Base-by-base conservation (phyloP, 2,329 filamentous ascomycete species). In the Hypoxylon sp. region DNA sequence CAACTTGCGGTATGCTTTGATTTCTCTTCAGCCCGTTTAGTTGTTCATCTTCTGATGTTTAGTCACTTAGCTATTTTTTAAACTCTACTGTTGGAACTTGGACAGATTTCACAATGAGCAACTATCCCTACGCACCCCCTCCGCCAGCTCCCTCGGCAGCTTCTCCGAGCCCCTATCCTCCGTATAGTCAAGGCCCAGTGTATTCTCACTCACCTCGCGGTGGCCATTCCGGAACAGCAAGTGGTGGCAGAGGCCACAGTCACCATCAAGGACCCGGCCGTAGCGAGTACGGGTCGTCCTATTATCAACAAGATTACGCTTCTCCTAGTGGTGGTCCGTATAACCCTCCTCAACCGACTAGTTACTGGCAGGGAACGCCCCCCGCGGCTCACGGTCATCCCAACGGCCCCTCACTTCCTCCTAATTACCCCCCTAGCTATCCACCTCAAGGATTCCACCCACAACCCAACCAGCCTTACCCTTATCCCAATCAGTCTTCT, bases 401-500 rank as follows among this genome's bases (percentile, higher is more conserved):
- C 36, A 67, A 43, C 63, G 66, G 81, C 59, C 69, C 73, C 41
- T 84, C 85, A 28, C 78, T 89, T 34, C 82, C 86, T 53, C 78
- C 84, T 32, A 80, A 84, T 23, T 76, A 75, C 21, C 68, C 72
- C 59, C 60, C 74, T 19, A 70, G 46, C 45, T 77, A 76, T 46
- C 68, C 67, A 28, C 65, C 75, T 49, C 88, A 89, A 72, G 77
- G 81, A 7, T 89, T 88, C 64, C 77, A 78, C 32, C 75, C 80
- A 23, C 80, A 82, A 58, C 72, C 72, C 4, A 72, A 67, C 43
- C 75, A 74, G 34, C 60, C 79, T 11, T 84, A 84, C 66, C 77
- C 81, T n/a, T 79, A 78, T 59, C 69, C 75, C 7, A 67, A 55
- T 51, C 68, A 75, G 21, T 50, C 75, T 6, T 65, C 68, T 43